Conservation (phyloP, 176 grass and related monocot species). For the Triticum timopheevii region DNA sequence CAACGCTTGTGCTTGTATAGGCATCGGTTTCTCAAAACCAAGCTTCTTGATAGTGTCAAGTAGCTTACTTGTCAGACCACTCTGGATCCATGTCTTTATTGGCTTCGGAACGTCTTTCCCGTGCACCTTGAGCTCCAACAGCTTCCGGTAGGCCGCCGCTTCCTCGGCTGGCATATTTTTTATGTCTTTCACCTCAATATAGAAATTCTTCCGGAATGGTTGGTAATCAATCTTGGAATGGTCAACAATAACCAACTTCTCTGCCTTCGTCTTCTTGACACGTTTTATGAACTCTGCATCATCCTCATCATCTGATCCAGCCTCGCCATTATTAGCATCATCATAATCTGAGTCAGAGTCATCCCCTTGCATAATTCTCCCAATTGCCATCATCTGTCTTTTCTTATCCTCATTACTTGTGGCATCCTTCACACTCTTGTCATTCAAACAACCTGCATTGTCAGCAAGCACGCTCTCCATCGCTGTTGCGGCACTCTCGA, state of each 20-base stretch:
- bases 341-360: conserved; percentile 69
- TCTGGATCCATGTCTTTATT: conserved; percentile 91
- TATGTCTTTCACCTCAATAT: conserved; percentile 91
- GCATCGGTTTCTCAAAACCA: conserved; percentile 90
- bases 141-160: conserved; percentile 63
- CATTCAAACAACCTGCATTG: conserved; percentile 38
- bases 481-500: conserved; percentile 43
- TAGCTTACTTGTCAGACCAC: conserved; percentile 87
- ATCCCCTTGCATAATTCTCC: conserved; percentile 78
- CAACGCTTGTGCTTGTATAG: conserved; percentile 84
- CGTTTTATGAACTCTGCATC: conserved; percentile 94
- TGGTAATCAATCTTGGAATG: conserved; percentile 95
- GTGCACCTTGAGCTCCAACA: conserved; percentile 87
- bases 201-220: conserved; percentile 89
- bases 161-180: conserved; percentile 76
- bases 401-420: conserved; percentile 48
- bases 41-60: conserved; percentile 97
- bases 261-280: conserved; percentile 93
- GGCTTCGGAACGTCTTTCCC: conserved; percentile 94
- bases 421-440: conserved; percentile 40
- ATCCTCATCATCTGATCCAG: conserved; percentile 64
- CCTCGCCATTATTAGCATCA: conserved; percentile 45
- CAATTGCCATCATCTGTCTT: conserved; percentile 43
- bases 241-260: conserved; percentile 86
- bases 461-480: conserved; percentile 19